Evolutionary conservation across 176 grass and related monocot species (phyloP), one percentile per base, ranked within the genome.

Genomic region (Alopecurus myosuroides): DNA sequence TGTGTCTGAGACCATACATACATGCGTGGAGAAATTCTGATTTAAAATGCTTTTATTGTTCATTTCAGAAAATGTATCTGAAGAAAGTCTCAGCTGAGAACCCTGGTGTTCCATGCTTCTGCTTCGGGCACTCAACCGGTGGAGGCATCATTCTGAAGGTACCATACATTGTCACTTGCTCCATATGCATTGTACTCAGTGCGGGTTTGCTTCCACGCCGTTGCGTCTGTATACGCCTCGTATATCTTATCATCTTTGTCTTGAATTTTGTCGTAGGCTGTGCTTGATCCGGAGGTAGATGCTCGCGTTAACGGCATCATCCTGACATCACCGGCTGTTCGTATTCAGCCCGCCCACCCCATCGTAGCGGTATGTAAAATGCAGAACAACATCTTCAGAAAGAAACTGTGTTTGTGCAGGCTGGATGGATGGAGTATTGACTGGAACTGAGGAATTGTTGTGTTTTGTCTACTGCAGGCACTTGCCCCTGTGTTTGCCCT

Each of bases 81-180:
- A 83, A 94, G 89, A 92, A 92, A 84, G 52, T 98, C 4, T 87
- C 67, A 37, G 83, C 78, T 23, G 93, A 93, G 60, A 95, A 86
- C 63, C 92, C 93, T n/a, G 77, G 83, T 48, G 80, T 90, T 53
- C 93, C 89, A 44, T 94, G 91, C 70, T 98, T 98, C 89, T 86
- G 86, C 83, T 98, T 95, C 75, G 96, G 96, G 37, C 96, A 98
- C 79, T 98, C 96, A 6, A 95, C 96, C 26, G 96, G 96, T 15
- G 96, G 88, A 74, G 96, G 91, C 72, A 94, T 98, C 81, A 87
- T 92, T 52, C 71, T 98, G 20, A 98, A 98, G 93, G 95, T 98
- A 86, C 37, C 2, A 70, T 40, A 28, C 37, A 18, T n/a, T 61
- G 22, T 70, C 36, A 46, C 9, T 36, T 7, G 39, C 30, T 50